Evolutionary conservation across 1,139 yeast species (phyloP).

Genomic region (Blastobotrys apis): DNA sequence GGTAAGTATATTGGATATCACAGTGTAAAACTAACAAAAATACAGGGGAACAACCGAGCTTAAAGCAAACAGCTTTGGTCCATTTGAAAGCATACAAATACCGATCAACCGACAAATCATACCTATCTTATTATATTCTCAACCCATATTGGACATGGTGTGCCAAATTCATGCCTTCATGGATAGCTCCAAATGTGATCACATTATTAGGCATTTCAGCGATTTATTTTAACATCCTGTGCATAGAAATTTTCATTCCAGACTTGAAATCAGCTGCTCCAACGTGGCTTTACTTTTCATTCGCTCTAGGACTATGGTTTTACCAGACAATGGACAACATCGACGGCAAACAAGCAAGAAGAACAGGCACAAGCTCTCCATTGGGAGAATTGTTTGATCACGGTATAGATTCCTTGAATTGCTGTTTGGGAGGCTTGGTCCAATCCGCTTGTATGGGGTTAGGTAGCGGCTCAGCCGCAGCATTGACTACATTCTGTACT

Average conservation of each 20-base stretch:
- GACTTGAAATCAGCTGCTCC: conserved; percentile 51
- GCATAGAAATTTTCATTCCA: conserved; percentile 60
- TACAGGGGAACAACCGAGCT: conserved; percentile 22
- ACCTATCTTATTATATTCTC: conserved; percentile 57
- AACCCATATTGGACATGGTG: conserved; percentile 70
- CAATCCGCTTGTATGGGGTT: conserved; percentile 40
- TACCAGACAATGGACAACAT: conserved; percentile 83
- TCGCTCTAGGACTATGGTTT: conserved; percentile 67
- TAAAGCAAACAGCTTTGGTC: conserved; percentile 25
- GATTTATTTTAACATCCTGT: conserved; percentile 49
- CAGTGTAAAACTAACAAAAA: not conserved
- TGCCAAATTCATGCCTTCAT: conserved; percentile 61
- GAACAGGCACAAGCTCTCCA: conserved; percentile 74
- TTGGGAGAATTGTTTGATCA: conserved; percentile 79
- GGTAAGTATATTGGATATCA: conserved; percentile 4
- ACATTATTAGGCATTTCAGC: conserved; percentile 64
- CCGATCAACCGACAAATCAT: conserved; percentile 62
- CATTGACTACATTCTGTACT: conserved; percentile 56
- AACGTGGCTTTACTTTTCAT: conserved; percentile 61
- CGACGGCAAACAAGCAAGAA: conserved; percentile 78
- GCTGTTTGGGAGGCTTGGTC: conserved; percentile 40
- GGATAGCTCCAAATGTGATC: conserved; percentile 75
- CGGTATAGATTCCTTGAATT: conserved; percentile 74
- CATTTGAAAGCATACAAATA: conserved; percentile 28
- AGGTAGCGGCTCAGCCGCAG: conserved; percentile 38